Evolutionary conservation across 2,329 filamentous ascomycete species (phyloP).

Genomic region (Truncatella angustata): DNA sequence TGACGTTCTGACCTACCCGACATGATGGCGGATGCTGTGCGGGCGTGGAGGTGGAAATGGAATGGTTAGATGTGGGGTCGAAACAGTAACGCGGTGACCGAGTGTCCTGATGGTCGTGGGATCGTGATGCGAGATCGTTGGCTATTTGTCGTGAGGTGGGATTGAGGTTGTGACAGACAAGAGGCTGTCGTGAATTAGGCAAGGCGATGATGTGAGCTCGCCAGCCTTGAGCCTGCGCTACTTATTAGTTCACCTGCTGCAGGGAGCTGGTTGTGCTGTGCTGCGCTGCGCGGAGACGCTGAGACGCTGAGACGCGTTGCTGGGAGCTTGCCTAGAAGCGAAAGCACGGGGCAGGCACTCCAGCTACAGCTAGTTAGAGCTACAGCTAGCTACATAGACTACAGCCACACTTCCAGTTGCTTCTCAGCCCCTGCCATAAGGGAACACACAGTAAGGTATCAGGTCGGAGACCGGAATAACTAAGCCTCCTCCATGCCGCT

Average conservation of each 20-base stretch:
- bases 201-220: constrained; percentile 11
- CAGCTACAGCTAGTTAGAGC: not conserved
- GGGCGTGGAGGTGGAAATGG: too few species aligned
- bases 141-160: not conserved
- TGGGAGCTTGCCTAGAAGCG: constrained; percentile 31
- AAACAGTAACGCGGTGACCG: not conserved
- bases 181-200: constrained; percentile 3
- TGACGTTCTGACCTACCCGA: constrained; percentile 42
- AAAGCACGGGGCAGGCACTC: not conserved
- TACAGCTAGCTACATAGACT: not conserved
- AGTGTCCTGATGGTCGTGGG: not conserved
- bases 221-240: constrained; percentile 25
- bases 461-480: constrained; percentile 1
- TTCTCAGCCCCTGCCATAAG: not conserved
- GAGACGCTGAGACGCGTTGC: constrained; percentile 25
- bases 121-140: not conserved
- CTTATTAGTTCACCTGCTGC: too few species aligned
- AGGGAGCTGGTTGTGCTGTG: too few species aligned
- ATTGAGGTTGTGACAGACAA: not conserved
- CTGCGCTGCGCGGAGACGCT: too few species aligned
- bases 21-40: constrained; percentile 38
- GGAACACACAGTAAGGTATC: too few species aligned
- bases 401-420: not conserved
- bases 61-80: not conserved
- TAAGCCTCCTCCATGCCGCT: not conserved